Percentiles rank a stretch among this genome's conserved stretches.
Evolutionary conservation across 2,329 filamentous ascomycete genomes (phyloP).

Genomic region (Aspergillus cejpii): DNA sequence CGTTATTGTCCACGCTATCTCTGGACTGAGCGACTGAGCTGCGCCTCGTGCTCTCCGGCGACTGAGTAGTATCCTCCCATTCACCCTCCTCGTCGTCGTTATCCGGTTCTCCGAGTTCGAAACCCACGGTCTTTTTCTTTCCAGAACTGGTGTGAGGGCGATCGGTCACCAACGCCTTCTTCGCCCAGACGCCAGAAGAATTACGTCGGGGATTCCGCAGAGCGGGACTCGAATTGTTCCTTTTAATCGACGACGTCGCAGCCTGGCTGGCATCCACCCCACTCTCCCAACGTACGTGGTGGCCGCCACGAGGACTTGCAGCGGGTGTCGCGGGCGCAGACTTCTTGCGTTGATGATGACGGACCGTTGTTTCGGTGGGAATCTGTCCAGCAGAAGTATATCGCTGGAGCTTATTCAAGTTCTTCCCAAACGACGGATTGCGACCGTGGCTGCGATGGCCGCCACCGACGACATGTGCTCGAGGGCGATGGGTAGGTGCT

Average conservation of each 20-base stretch:
- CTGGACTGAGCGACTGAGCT: slow-evolving; percentile 38
- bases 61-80: slow-evolving; percentile 46
- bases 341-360: slow-evolving; percentile 43
- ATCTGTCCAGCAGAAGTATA: slow-evolving; percentile 26
- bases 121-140: slow-evolving; percentile 44
- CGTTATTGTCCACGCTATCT: slow-evolving; percentile 30
- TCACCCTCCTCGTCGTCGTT: slow-evolving; percentile 44
- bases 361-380: slow-evolving; percentile 27
- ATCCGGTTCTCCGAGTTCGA: slow-evolving; percentile 41
- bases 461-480: slow-evolving; percentile 40
- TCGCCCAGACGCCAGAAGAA: slow-evolving; percentile 31
- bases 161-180: slow-evolving; percentile 35
- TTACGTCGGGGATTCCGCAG: slow-evolving; percentile 31
- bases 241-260: slow-evolving; percentile 37
- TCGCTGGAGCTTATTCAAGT: slow-evolving; percentile 40
- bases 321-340: slow-evolving; percentile 41
- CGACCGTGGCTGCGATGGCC: slow-evolving; percentile 37
- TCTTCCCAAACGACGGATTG: slow-evolving; percentile 41
- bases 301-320: slow-evolving; percentile 35
- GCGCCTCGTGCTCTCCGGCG: slow-evolving; percentile 43
- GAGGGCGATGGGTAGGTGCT: slow-evolving; percentile 28
- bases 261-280: slow-evolving; percentile 32
- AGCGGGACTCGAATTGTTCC: slow-evolving; percentile 42
- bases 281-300: slow-evolving; percentile 40
- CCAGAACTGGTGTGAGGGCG: slow-evolving; percentile 31